Base-by-base conservation (phyloP, 106 monocot species). In the Acanthochlamys bracteata region DNA sequence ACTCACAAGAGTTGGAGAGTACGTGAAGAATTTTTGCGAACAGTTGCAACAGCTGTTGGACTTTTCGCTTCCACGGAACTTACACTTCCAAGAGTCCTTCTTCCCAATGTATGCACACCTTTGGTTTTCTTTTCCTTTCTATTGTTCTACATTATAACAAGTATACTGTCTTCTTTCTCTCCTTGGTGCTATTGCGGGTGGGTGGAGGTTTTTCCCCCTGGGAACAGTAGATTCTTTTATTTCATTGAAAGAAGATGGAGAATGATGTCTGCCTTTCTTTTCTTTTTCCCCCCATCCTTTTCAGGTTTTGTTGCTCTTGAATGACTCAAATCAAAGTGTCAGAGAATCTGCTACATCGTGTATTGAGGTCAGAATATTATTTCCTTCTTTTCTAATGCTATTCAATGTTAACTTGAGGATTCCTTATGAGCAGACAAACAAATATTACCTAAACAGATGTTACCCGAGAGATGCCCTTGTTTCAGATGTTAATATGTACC, bases 11-110 rank as follows among this genome's bases (percentile, higher is more conserved):
- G 96, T 57, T 98, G 96, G 96, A 84, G 90, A 71, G 88, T 91
- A 10, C 77, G 96, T 19, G 96, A 98, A 78, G 96, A 98, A 60
- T 98, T 91, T 77, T 78, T 78, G 17, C 79, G 91, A 12, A 91
- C 96, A 23, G 96, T 91, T 65, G 75, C 85, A 21, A 56, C 85
- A 43, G 91, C 96, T 23, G 76, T 91, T 70, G 85, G 91, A 15
- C 91, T 98, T 65, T 98, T 98, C 78, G 88, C 91, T 65, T 85
- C 96, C 19, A 88, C 91, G 1, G 96, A 98, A 66, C 91, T 91
- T 54, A 72, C 96, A 54, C 77, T 98, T 60, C 88, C 84, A 65
- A 78, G 96, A 27, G 80, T 83, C 74, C 61, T 98, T 52, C 91
- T 98, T 70, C 80, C 96, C 45, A 84, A 82, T 59, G 96, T 98